Conservation (phyloP, 108 stramenopile genomes). For the Conticribra weissflogii region DNA sequence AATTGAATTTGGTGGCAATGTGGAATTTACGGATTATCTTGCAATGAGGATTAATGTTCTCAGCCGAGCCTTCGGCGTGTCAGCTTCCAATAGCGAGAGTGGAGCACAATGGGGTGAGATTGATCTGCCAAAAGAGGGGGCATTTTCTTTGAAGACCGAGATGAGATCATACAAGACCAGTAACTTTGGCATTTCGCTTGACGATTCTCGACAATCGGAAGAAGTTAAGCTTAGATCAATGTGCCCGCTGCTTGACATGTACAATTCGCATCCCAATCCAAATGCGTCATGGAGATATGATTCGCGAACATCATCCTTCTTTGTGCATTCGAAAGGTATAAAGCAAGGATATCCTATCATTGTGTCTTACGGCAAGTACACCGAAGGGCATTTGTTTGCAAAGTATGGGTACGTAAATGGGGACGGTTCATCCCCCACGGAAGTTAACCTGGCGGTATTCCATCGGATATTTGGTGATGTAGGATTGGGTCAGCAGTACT, state of each 20-base stretch:
- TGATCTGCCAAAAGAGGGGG: conserved; percentile 12
- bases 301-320: conserved; percentile 51
- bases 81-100: conserved; percentile 36
- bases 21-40: conserved; percentile 56
- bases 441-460: conserved; percentile 62
- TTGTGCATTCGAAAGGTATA: conserved; percentile 50
- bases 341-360: conserved; percentile 50
- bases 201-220: conserved; percentile 35
- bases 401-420: conserved; percentile 87
- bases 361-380: conserved; percentile 72
- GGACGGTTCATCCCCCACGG: conserved; percentile 71
- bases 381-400: conserved; percentile 75
- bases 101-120: conserved; percentile 34
- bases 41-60: conserved; percentile 74
- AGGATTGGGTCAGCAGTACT: conserved; percentile 61
- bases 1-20: conserved; percentile 46
- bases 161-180: conserved; percentile 56
- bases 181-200: conserved; percentile 38
- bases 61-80: conserved; percentile 72
- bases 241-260: conserved; percentile 81
- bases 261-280: conserved; percentile 79
- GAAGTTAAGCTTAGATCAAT: conserved; percentile 63
- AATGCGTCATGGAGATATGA: conserved; percentile 68
- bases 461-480: conserved; percentile 64
- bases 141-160: conserved; percentile 49